A percentile compares a stretch with the other conserved stretches of the same genome.
Conservation (phyloP, 352 stramenopile species). For the Blastocystis sp. region DNA sequence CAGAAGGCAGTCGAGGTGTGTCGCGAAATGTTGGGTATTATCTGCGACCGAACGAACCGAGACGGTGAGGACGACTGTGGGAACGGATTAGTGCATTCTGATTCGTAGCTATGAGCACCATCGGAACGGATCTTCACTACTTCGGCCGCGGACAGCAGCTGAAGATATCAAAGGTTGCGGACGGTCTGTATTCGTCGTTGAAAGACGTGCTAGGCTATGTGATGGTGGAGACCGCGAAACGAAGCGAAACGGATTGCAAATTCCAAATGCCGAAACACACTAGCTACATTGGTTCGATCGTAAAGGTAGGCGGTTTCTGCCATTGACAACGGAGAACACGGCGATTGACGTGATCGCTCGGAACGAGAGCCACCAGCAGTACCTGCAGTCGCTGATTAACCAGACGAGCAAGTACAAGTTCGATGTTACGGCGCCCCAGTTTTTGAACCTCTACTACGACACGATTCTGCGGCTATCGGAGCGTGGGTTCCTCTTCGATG, state of each 20-base stretch:
- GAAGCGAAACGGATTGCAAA: slow-evolving; percentile 10
- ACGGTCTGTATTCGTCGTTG: slow-evolving; percentile 46
- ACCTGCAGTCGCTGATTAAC: not conserved
- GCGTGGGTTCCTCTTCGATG: slow-evolving; percentile 27
- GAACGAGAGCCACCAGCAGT: slow-evolving; percentile 4
- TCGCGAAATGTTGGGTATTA: slow-evolving; percentile 31
- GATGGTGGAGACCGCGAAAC: slow-evolving; percentile 39
- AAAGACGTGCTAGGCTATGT: slow-evolving; percentile 44
- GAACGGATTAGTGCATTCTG: not conserved
- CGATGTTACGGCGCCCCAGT: slow-evolving; percentile 1
- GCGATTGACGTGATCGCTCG: slow-evolving; percentile 37
- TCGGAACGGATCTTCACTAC: slow-evolving; percentile 11
- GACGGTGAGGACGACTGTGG: slow-evolving; percentile 30
- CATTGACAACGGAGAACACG: not conserved
- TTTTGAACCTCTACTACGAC: slow-evolving; percentile 37
- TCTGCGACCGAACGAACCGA: slow-evolving; percentile 32
- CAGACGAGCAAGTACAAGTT: slow-evolving; percentile 33
- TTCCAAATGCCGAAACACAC: slow-evolving; percentile 49
- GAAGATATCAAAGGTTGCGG: slow-evolving; percentile 44
- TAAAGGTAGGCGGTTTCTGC: not conserved
- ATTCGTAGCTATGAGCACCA: slow-evolving; percentile 2
- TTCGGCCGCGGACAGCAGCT: slow-evolving; percentile 33
- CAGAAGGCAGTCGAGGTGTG: slow-evolving; percentile 39
- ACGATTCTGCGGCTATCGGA: slow-evolving; percentile 25
- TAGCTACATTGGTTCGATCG: slow-evolving; percentile 35